These are phyloP conservation scores for Phylloporus sp. DNA, from an alignment of 768 basidiomycete species.

Conservation along the genomic window DNA sequence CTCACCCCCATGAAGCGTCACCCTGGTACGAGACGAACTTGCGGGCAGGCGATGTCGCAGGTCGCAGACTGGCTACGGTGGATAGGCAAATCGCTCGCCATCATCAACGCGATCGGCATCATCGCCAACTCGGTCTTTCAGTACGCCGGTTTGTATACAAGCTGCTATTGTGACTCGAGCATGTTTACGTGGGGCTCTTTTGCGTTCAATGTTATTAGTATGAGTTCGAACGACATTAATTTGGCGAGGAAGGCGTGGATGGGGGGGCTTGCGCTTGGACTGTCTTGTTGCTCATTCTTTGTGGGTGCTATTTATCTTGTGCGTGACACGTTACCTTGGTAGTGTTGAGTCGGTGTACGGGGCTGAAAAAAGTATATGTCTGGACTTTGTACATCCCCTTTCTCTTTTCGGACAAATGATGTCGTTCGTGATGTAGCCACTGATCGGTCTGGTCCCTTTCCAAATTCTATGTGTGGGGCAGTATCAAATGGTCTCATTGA, in stretches of 20 bases:
- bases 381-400: no score
- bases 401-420: no score
- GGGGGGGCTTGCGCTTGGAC: neutral
- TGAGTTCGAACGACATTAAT: constrained; percentile 14
- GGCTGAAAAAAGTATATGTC: no score
- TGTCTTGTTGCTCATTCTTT: neutral
- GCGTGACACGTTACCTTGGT: neutral
- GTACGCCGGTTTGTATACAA: constrained; percentile 24
- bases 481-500: no score
- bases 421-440: no score
- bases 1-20: neutral
- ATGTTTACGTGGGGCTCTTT: constrained; percentile 15
- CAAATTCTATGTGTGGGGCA: no score
- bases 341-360: no score
- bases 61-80: constrained; percentile 23
- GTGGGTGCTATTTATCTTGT: neutral
- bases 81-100: constrained; percentile 26
- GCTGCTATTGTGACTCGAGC: constrained; percentile 31
- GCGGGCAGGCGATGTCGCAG: neutral
- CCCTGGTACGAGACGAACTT: neutral
- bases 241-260: constrained; percentile 1
- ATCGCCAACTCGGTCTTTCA: constrained; percentile 28
- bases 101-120: constrained; percentile 25
- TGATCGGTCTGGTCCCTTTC: no score
- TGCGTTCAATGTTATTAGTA: constrained; percentile 32